Evolutionary conservation across 495 filamentous ascomycete genomes (phyloP), one percentile per base, ranked within the genome.

Genomic region (Stereocaulon alpinum): DNA sequence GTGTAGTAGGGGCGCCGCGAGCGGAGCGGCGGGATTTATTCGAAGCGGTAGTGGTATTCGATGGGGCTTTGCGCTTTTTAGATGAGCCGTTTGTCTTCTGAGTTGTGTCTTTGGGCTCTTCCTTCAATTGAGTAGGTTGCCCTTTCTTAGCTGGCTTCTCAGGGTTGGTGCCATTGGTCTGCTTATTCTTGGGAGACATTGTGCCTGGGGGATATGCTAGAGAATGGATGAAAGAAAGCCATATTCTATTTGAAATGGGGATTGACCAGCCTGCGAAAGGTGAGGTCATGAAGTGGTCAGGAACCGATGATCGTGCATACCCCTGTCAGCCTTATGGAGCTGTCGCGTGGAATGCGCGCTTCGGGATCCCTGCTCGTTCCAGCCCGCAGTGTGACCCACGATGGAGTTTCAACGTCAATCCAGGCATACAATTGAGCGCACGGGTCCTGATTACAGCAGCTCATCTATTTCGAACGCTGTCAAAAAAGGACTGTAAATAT

Each of bases 141-240:
- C 27, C 22, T 14, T 27, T 40, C 44, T 56, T 40, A 18, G 37
- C 30, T 10, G 41, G 6, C 22, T 61, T 45, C 12, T 41, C 18
- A 27, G 14, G 10, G 37, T 14, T 43, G n/a, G 27, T 10, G 11
- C n/a, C 32, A 17, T 45, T 45, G 40, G 47, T 58, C 22, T 40
- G 22, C n/a, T 27, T 48, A 24, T 64, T 65, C 20, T 60, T 65
- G 29, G 63, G 63, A 55, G 59, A 17, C 63, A 65, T 65, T 59
- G 45, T 43, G 37, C n/a, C n/a, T 43, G 3, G 30, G 22, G 12
- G n/a, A 12, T 2, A 17, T 2, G 18, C 15, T 22, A 4, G 40
- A 20, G 41, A 29, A 43, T 27, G 44, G 14, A 15, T 7, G 34
- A 48, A 34, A 17, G 40, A 48, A 11, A 40, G 51, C 40, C 37